Conservation (phyloP, 2,329 filamentous ascomycete species). For the Hymenoscyphus linearis region DNA sequence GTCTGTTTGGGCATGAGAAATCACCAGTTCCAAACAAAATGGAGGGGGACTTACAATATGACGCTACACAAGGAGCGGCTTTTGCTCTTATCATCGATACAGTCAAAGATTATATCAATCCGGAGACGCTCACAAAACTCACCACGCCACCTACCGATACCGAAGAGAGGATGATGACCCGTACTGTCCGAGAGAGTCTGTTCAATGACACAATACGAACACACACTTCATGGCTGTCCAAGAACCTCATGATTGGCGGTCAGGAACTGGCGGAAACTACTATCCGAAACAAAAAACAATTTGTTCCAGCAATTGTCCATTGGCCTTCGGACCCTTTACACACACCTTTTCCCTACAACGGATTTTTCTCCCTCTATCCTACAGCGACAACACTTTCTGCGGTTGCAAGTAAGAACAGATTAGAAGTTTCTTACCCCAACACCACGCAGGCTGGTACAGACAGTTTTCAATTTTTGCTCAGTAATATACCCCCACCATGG, state of each 20-base stretch:
- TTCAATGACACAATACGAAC: constrained; percentile 29
- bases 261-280: constrained; percentile 34
- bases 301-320: constrained; percentile 42
- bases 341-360: constrained; percentile 36
- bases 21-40: constrained; percentile 35
- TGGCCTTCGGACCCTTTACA: constrained; percentile 39
- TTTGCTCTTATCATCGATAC: constrained; percentile 37
- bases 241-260: constrained; percentile 40
- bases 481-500: constrained; percentile 37
- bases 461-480: constrained; percentile 37
- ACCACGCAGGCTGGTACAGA: constrained; percentile 36
- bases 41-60: constrained; percentile 38
- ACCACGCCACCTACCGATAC: constrained; percentile 28
- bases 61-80: constrained; percentile 37
- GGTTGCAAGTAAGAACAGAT: constrained; percentile 32
- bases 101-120: constrained; percentile 16
- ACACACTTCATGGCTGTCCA: constrained; percentile 38
- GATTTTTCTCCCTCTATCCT: constrained; percentile 39
- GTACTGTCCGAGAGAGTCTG: constrained; percentile 35
- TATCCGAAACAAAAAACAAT: constrained; percentile 37
- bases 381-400: constrained; percentile 39
- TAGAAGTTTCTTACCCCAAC: constrained; percentile 38
- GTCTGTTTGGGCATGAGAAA: constrained; percentile 37
- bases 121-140: constrained; percentile 33
- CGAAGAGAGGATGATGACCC: constrained; percentile 34